Evolutionary conservation across 768 basidiomycete species (phyloP), one percentile per base, ranked within the genome.

Genomic region (Mycena kentingensis): DNA sequence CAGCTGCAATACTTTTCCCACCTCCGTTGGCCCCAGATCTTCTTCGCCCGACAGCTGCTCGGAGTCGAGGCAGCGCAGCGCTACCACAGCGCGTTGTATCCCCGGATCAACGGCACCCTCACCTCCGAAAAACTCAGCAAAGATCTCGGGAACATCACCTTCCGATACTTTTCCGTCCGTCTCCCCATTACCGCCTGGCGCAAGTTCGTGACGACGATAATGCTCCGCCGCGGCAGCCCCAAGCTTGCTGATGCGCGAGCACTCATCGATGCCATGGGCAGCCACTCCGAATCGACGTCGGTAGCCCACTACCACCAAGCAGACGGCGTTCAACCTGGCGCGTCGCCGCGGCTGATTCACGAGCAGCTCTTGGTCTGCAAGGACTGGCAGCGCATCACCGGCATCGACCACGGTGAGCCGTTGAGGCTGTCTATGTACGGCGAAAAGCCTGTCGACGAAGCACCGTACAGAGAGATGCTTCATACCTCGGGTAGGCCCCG

Each of bases 1-100:
- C 5, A 21, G 15, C 51, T 52, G 18, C 44, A 52, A n/a, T 25
- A 25, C 18, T 27, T 46, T 3, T 35, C 46, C 19, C 46, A 29
- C 44, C 16, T 52, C 27, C 51, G 44, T 18, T 44, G 43, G 3
- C 35, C 28, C 15, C 51, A 52, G 26, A 29, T 52, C 13, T 52
- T 38, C 44, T 45, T 52, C 38, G 44, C 44, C 1, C 19, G 13
- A 2, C 8, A 22, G 4, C 39, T 52, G n/a, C 31, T 52, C 8
- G 34, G 26, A 10, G 26, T 32, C 18, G 44, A 37, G 2, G 43
- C 51, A 7, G 43, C 51, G 12, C 34, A 52, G 6, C 44, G 27
- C 4, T 52, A 46, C 44, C 51, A 46, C 7, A 45, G 27, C 1
- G 44, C 44, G 0, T 21, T 52, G 5, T 46, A 35, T 29, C 51